Base-by-base conservation (phyloP, 192 early-diverging fungal genomes). In the Coemansia guatemalensis region DNA sequence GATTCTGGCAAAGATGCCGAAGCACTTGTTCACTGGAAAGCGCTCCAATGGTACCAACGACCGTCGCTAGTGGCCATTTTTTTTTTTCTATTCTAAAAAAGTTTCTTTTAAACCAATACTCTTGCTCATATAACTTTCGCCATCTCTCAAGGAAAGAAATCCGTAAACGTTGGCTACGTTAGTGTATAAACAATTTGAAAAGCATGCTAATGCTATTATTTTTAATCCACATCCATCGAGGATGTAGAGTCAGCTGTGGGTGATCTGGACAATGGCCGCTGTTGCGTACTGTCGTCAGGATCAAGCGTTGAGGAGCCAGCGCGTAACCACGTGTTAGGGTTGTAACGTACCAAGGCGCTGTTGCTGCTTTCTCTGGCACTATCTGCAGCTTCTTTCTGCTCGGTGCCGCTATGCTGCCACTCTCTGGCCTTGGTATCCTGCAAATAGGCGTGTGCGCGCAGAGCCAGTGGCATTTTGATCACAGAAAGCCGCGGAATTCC, bases 11-110 rank as follows among this genome's bases (percentile, higher is more conserved):
- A 96, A 98, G 85, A 93, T 90, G 90, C 98, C 98, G 50, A 97
- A 96, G 84, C 98, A 99, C 75, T 85, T 99, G 88, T 98, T 96
- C 72, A 78, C 90, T 23, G 92, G 93, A 65, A 99, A 99, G 85
- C 86, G 91, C 62, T 83, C 84, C 50, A 86, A 86, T 44, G 93
- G 92, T 57, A 87, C 89, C 54, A 86, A 84, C 67, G 91, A 93
- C 76, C 88, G 88, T 64, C 88, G 93, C 76, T 95, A 89, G 2
- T 18, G 18, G 29, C 22, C 35, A 3, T 30, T 59, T 41, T 5
- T 25, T 53, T 62, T 41, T 39, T 51, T 50, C 14, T 65, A 51
- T 65, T 72, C 48, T 41, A 29, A 52, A 22, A 29, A 25, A 17
- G 49, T 56, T 56, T 48, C 30, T 47, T 27, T 20, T 23, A 14